Evolutionary conservation across 148 eudicot genomes (phyloP).

Genomic region (Silene latifolia): DNA sequence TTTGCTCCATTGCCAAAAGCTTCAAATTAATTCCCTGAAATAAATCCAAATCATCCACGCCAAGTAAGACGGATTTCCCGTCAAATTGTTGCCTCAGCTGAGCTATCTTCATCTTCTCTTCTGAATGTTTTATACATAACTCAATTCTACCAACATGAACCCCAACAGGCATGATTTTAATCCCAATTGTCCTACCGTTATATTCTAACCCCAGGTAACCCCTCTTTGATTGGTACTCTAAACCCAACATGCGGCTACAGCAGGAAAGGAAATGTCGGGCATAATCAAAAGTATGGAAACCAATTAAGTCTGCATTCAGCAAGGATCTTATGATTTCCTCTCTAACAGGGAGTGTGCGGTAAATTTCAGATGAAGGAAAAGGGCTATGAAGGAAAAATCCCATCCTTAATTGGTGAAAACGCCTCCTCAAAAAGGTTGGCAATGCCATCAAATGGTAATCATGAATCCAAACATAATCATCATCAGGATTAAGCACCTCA

Average conservation of each 20-base stretch:
- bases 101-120: constrained; percentile 30
- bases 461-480: constrained; percentile 83
- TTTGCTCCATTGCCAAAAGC: constrained; percentile 62
- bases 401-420: constrained; percentile 64
- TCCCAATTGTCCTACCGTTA: constrained; percentile 69
- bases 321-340: constrained; percentile 72
- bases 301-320: constrained; percentile 70
- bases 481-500: constrained; percentile 76
- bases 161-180: constrained; percentile 79
- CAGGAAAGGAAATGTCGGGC: constrained; percentile 87
- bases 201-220: constrained; percentile 83
- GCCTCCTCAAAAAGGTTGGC: constrained; percentile 69
- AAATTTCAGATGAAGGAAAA: constrained; percentile 84
- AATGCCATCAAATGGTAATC: constrained; percentile 81
- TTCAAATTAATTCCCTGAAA: constrained; percentile 74
- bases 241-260: constrained; percentile 80
- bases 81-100: constrained; percentile 46
- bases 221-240: constrained; percentile 73
- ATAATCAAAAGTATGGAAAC: constrained; percentile 83
- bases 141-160: constrained; percentile 70
- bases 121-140: constrained; percentile 34
- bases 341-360: constrained; percentile 69
- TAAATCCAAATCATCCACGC: constrained; percentile 75
- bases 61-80: constrained; percentile 54
- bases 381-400: constrained; percentile 89